Percentiles rank a stretch among this genome's conserved stretches.
Conservation (phyloP, 2,329 filamentous ascomycete genomes). For the Paecilomyces sp. region DNA sequence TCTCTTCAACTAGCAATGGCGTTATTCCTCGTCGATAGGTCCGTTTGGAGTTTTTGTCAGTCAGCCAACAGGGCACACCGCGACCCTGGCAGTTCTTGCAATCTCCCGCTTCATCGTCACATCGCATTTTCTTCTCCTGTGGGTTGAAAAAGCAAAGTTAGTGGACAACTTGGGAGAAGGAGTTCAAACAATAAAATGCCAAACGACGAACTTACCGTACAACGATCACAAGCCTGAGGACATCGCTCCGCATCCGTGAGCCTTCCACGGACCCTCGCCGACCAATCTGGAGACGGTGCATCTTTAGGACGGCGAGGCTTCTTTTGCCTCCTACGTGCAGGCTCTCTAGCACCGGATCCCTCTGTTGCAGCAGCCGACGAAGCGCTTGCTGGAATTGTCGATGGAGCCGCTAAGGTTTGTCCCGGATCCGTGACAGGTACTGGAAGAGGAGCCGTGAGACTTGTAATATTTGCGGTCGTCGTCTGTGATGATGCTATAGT, state of each 20-base stretch:
- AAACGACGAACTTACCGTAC: constrained; percentile 14
- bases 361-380: background rate
- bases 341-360: background rate
- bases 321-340: constrained; percentile 3
- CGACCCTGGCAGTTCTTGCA: constrained; percentile 12
- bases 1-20: constrained; percentile 3
- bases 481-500: background rate
- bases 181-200: background rate
- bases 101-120: constrained; percentile 10
- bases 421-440: background rate
- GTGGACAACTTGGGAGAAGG: background rate
- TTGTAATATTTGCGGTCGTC: background rate
- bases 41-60: constrained; percentile 16
- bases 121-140: constrained; percentile 17
- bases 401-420: background rate
- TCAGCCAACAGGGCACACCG: constrained; percentile 12
- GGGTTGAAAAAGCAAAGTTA: background rate
- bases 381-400: background rate
- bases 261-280: constrained; percentile 11
- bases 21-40: constrained; percentile 14
- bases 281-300: constrained; percentile 17
- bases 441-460: background rate
- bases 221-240: constrained; percentile 21
- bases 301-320: constrained; percentile 13
- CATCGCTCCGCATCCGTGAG: constrained; percentile 10